These are phyloP conservation scores for Vitellaria paradoxa DNA, from an alignment of 179 eudicot species.

Conservation along the genomic window DNA sequence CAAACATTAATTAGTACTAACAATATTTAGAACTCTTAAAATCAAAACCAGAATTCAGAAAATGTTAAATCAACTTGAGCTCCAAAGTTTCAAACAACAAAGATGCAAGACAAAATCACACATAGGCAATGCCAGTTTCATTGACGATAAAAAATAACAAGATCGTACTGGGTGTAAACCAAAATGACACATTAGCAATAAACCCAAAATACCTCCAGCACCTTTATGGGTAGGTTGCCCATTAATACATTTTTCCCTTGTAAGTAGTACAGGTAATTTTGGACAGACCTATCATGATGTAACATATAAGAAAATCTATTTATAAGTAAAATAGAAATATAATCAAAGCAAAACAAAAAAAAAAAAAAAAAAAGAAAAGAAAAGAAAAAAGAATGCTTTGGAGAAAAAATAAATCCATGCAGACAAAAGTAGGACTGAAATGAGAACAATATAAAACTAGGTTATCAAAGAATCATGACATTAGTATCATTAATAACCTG, in stretches of 20 bases:
- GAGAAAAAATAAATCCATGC: neutral
- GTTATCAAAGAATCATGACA: neutral
- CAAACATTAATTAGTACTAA: too few species aligned
- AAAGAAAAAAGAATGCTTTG: neutral
- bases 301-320: neutral
- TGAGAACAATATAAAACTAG: neutral
- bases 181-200: neutral
- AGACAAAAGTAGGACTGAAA: neutral
- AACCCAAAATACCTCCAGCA: neutral
- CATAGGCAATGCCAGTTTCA: neutral
- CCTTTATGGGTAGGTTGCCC: too few species aligned
- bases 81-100: neutral
- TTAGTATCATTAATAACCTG: slow-evolving; percentile 48
- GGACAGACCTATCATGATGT: neutral
- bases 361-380: too few species aligned
- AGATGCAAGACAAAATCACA: neutral
- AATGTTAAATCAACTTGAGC: neutral
- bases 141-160: neutral
- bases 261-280: neutral
- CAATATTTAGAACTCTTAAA: neutral
- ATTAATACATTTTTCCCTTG: too few species aligned
- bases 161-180: neutral
- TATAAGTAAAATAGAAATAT: neutral
- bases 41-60: neutral
- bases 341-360: too few species aligned